Conservation (phyloP, 169 alveolate species). For the Eimeria sp. region DNA sequence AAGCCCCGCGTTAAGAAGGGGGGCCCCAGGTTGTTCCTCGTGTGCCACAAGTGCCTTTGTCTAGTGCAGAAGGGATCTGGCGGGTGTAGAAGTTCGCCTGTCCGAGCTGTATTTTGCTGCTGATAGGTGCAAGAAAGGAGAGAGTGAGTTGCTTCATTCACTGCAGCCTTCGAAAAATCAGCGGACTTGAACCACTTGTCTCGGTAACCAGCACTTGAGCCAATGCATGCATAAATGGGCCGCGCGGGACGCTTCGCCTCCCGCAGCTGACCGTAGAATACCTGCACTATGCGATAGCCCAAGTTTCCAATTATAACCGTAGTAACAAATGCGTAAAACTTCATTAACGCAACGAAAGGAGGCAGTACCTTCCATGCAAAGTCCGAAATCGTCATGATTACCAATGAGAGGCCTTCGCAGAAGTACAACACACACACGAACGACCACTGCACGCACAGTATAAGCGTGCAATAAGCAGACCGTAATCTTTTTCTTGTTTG, state of each 20-base stretch:
- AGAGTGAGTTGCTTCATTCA: background rate
- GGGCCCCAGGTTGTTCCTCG: background rate
- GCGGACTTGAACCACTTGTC: background rate
- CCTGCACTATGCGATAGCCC: constrained; percentile 54
- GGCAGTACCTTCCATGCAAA: constrained; percentile 22
- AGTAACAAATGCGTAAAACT: background rate
- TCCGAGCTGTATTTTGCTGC: background rate
- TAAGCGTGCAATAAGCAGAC: background rate
- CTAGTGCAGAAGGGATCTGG: background rate
- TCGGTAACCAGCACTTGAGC: background rate
- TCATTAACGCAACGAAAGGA: constrained; percentile 9
- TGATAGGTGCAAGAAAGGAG: background rate
- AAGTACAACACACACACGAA: background rate
- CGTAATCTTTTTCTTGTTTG: background rate
- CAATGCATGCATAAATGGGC: background rate
- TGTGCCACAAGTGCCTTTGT: background rate
- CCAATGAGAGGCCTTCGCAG: constrained; percentile 26
- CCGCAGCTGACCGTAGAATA: constrained; percentile 30
- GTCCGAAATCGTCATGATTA: constrained; percentile 26
- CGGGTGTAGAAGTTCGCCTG: background rate
- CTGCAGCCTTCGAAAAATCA: background rate
- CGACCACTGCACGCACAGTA: background rate
- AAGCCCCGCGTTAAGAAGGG: background rate
- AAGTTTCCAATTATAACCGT: background rate
- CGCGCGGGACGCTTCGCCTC: constrained; percentile 28